Evolutionary conservation across 2,329 filamentous ascomycete species (phyloP).

Genomic region (Blumeriella jaapii): DNA sequence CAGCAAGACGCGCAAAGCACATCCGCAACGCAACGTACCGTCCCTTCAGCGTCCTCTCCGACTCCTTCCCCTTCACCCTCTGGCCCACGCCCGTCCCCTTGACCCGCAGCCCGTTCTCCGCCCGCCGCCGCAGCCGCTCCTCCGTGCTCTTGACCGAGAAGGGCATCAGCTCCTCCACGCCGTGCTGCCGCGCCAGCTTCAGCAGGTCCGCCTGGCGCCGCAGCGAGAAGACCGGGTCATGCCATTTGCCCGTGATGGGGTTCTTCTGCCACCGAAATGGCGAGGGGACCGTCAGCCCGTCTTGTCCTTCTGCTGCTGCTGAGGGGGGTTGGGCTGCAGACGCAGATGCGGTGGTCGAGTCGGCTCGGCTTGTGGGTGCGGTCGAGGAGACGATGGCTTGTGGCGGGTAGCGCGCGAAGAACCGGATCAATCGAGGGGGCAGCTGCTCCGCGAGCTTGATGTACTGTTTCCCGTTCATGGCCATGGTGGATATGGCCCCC

Average conservation of each 20-base stretch:
- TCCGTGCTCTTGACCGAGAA: slow-evolving; percentile 65
- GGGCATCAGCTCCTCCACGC: slow-evolving; percentile 72
- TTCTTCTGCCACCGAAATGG: slow-evolving; percentile 77
- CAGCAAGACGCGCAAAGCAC: not conserved
- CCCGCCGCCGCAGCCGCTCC: slow-evolving; percentile 55
- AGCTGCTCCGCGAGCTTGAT: slow-evolving; percentile 56
- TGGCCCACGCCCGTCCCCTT: slow-evolving; percentile 90
- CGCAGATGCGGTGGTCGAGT: slow-evolving; percentile 28
- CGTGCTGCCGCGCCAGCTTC: slow-evolving; percentile 68
- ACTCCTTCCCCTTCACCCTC: slow-evolving; percentile 86
- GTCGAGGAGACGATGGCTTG: slow-evolving; percentile 40
- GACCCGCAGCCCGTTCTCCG: slow-evolving; percentile 71
- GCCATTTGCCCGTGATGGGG: slow-evolving; percentile 69
- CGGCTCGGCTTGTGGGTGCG: slow-evolving; percentile 19
- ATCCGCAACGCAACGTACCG: slow-evolving; percentile 47
- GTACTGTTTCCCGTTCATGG: slow-evolving; percentile 17
- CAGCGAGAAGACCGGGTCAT: slow-evolving; percentile 71
- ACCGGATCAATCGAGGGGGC: slow-evolving; percentile 66
- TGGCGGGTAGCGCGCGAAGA: slow-evolving; percentile 85
- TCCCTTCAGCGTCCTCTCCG: slow-evolving; percentile 76
- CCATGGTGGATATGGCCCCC: slow-evolving; percentile 11
- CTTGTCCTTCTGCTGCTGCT: slow-evolving; percentile 26
- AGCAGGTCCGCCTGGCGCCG: slow-evolving; percentile 84
- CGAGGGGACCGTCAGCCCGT: slow-evolving; percentile 37
- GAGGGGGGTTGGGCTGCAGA: slow-evolving; percentile 28